A percentile compares a stretch with the other conserved stretches of the same genome.
Conservation (phyloP, 2,329 filamentous ascomycete species). For the Basipetospora chlamydospora region DNA sequence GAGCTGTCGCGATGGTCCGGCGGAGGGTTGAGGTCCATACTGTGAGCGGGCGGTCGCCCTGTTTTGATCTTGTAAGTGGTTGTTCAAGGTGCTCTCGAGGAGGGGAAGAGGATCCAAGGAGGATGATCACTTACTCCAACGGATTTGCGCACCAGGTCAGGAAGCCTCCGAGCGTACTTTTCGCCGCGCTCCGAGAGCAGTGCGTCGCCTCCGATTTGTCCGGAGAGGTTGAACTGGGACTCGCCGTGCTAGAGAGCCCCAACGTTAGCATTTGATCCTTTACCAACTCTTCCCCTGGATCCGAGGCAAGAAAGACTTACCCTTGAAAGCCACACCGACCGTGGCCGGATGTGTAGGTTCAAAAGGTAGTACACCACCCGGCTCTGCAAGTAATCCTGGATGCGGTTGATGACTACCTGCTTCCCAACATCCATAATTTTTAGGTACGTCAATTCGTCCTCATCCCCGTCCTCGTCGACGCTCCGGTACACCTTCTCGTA, state of each 20-base stretch:
- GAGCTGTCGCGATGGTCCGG: conserved; percentile 83
- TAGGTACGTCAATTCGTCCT: conserved; percentile 80
- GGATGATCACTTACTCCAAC: conserved; percentile 62
- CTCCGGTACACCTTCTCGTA: conserved; percentile 97
- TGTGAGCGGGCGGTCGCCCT: conserved; percentile 46
- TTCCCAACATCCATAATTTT: conserved; percentile 95
- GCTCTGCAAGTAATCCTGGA: conserved; percentile 92
- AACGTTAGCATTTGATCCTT: too few relatives aligned
- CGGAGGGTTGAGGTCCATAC: conserved; percentile 51
- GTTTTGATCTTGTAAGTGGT: conserved; percentile 7
- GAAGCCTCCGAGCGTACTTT: conserved; percentile 72
- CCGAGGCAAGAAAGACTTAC: conserved; percentile 33
- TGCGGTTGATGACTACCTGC: conserved; percentile 95
- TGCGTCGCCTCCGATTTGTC: conserved; percentile 86
- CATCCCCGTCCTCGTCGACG: conserved; percentile 66
- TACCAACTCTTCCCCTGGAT: too few relatives aligned
- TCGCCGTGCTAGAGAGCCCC: conserved; percentile 60
- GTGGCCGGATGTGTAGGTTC: conserved; percentile 93
- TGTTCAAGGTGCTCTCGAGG: neutral
- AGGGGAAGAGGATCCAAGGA: neutral
- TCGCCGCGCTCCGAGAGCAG: conserved; percentile 75
- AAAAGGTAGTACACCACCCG: conserved; percentile 96
- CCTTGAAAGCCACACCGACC: conserved; percentile 90
- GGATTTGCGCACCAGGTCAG: conserved; percentile 70
- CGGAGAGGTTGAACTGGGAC: conserved; percentile 79